Conservation (phyloP, 2,329 filamentous ascomycete genomes). For the Emmonsia crescens region DNA sequence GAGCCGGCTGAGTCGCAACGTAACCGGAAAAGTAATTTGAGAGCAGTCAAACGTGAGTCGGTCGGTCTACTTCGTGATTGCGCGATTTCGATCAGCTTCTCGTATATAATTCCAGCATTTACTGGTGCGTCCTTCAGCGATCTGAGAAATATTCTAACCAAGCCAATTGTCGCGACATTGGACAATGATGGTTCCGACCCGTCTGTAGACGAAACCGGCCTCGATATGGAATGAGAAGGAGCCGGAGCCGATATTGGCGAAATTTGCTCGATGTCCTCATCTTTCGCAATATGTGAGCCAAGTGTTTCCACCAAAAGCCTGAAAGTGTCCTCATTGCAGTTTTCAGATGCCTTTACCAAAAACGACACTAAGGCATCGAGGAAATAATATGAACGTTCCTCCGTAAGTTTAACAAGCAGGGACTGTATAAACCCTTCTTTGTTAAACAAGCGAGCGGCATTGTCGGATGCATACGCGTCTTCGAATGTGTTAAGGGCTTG, state of each 20-base stretch:
- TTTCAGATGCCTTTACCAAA: slow-evolving; percentile 24
- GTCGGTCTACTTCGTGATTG: slow-evolving; percentile 49
- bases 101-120: slow-evolving; percentile 55
- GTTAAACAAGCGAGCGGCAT: slow-evolving; percentile 22
- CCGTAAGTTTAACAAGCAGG: slow-evolving; percentile 25
- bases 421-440: slow-evolving; percentile 24
- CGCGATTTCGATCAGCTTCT: slow-evolving; percentile 53
- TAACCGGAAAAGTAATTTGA: slow-evolving; percentile 71
- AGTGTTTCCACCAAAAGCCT: slow-evolving; percentile 24
- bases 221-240: slow-evolving; percentile 19
- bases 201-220: slow-evolving; percentile 22
- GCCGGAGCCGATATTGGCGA: slow-evolving; percentile 32
- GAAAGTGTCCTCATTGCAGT: slow-evolving; percentile 24
- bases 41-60: slow-evolving; percentile 60
- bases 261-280: slow-evolving; percentile 21
- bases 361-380: slow-evolving; percentile 31
- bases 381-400: slow-evolving; percentile 29
- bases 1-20: slow-evolving; percentile 71
- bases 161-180: slow-evolving; percentile 60
- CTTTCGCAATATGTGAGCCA: slow-evolving; percentile 26
- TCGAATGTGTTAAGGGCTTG: slow-evolving; percentile 29
- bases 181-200: slow-evolving; percentile 25
- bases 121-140: slow-evolving; percentile 54
- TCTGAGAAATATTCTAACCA: slow-evolving; percentile 65
- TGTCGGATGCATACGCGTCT: slow-evolving; percentile 26